Evolutionary conservation across 768 basidiomycete species (phyloP).

Genomic region (Boletus reticuloceps): DNA sequence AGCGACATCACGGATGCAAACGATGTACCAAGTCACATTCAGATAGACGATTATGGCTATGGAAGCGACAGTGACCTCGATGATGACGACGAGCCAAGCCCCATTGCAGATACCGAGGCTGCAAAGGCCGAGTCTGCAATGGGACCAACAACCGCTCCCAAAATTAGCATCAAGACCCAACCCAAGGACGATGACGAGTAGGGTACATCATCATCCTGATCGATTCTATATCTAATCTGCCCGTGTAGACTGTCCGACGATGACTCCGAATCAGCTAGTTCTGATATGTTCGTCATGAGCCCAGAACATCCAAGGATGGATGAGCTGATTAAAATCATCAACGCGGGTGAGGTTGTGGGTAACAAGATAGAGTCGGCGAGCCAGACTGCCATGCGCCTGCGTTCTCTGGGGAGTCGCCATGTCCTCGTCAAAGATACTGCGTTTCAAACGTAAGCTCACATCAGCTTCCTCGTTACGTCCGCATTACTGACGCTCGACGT

Average conservation of each 20-base stretch:
- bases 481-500: neutral
- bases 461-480: neutral
- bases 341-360: neutral
- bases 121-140: no score
- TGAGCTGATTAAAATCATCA: neutral
- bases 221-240: neutral
- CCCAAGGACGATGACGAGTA: neutral
- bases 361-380: neutral
- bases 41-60: neutral
- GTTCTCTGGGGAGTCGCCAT: slow-evolving; percentile 20
- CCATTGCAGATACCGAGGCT: no score
- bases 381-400: neutral
- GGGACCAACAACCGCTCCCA: neutral
- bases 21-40: neutral
- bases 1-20: neutral
- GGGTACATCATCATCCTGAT: neutral
- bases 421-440: slow-evolving; percentile 27
- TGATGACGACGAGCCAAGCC: neutral
- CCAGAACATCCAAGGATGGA: slow-evolving; percentile 7
- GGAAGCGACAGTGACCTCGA: neutral
- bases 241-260: slow-evolving; percentile 11
- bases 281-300: slow-evolving; percentile 20
- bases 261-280: slow-evolving; percentile 11
- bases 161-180: neutral
- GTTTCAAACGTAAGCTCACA: slow-evolving; percentile 23